Percentiles rank a stretch among this genome's conserved stretches.
phyloP scores from a whole-genome alignment of 495 filamentous ascomycete species.

The Neurospora terricola region DNA sequence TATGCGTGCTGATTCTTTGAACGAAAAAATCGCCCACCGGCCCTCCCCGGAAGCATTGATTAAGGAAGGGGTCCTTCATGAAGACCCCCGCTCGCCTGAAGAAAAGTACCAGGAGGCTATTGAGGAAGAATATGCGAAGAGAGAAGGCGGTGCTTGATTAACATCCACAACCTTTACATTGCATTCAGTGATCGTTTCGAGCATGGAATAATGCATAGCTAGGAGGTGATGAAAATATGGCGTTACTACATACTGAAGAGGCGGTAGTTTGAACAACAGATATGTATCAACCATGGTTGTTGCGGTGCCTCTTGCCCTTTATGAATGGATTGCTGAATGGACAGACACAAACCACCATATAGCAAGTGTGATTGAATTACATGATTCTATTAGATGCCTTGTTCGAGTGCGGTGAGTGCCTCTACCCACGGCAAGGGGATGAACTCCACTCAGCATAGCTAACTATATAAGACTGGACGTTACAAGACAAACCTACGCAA shows the following conservation, averaged over 20 bases:
- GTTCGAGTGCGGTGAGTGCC: not conserved
- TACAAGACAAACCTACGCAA: not conserved
- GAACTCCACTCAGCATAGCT: not conserved
- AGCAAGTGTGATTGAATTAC: not conserved
- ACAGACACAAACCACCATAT: not conserved
- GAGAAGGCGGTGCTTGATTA: conserved; percentile 37
- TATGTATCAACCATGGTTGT: not conserved
- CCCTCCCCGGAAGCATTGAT: conserved; percentile 67
- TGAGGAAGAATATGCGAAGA: conserved; percentile 40
- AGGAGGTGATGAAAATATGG: not conserved
- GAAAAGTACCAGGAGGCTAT: conserved; percentile 41
- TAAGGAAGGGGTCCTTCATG: conserved; percentile 63
- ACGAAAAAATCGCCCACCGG: conserved; percentile 69
- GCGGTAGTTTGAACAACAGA: not conserved
- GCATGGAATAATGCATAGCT: not conserved
- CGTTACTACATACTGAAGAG: not conserved
- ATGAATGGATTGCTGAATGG: not conserved
- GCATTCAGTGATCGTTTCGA: not conserved
- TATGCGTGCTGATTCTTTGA: conserved; percentile 75
- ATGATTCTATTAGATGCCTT: not conserved
- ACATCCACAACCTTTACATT: not conserved
- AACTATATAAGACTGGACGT: not conserved
- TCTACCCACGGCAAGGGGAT: not conserved
- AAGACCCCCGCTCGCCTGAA: conserved; percentile 45
- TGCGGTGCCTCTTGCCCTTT: not conserved